Percentiles rank a stretch among this genome's conserved stretches.
phyloP scores from a whole-genome alignment of 306 rosid species.

The Malus asiatica region DNA sequence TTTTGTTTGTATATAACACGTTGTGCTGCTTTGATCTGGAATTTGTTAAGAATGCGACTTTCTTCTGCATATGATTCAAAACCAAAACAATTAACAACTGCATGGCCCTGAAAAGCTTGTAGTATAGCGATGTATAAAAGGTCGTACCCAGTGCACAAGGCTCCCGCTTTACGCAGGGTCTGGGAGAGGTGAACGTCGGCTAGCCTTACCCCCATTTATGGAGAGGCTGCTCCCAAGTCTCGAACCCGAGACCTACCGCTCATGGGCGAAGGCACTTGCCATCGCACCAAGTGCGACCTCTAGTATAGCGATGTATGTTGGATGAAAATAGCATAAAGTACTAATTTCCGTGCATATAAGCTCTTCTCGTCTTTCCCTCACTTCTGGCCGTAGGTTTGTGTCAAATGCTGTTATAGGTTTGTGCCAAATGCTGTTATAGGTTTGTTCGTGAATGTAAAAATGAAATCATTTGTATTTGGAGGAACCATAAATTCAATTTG shows the following conservation, averaged over 20 bases:
- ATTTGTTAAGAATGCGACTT: neutral
- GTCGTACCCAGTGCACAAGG: no score
- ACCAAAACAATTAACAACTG: neutral
- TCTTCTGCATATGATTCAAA: neutral
- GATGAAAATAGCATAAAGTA: neutral
- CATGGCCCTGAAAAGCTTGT: neutral
- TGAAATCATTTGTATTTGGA: neutral
- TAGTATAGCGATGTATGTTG: neutral
- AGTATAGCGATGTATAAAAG: no score
- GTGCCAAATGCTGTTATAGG: neutral
- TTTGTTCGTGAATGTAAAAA: neutral
- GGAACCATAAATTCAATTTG: neutral
- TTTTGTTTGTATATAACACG: neutral
- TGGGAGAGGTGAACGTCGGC: no score
- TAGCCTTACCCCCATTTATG: no score
- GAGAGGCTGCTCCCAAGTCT: no score
- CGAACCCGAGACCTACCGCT: no score
- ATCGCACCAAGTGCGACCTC: no score
- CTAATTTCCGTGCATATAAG: neutral
- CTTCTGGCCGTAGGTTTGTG: neutral
- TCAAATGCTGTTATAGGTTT: neutral
- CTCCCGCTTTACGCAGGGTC: no score
- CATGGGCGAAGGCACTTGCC: no score
- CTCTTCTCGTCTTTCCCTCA: neutral
- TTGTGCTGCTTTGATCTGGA: neutral